These are phyloP conservation scores for Gyromitra esculenta DNA, from an alignment of 2,329 filamentous ascomycete genomes.

Conservation along the genomic window DNA sequence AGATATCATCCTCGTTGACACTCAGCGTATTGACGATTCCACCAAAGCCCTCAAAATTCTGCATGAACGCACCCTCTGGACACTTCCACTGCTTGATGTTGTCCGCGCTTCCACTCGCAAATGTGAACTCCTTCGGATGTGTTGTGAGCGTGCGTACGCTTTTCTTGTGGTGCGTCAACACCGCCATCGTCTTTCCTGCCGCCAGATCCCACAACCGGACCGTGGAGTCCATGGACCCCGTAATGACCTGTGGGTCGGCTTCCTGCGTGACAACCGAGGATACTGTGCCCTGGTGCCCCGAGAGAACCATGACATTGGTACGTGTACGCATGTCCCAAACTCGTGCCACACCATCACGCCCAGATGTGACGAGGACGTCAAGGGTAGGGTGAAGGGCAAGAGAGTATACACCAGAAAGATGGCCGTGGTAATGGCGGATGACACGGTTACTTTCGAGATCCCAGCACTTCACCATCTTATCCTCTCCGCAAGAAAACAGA, in stretches of 20 bases:
- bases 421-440: conserved; percentile 96
- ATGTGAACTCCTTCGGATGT: conserved; percentile 94
- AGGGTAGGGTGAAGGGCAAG: conserved; percentile 92
- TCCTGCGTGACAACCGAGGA: conserved; percentile 92
- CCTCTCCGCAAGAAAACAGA: conserved; percentile 95
- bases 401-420: conserved; percentile 94
- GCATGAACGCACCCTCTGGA: conserved; percentile 97
- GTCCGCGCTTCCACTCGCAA: conserved; percentile 88
- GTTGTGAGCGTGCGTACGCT: conserved; percentile 84
- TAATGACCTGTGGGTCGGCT: conserved; percentile 94
- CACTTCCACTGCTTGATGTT: conserved; percentile 99
- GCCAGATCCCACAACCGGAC: conserved; percentile 95
- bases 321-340: conserved; percentile 99
- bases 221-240: conserved; percentile 88
- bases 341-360: conserved; percentile 89
- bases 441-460: conserved; percentile 99
- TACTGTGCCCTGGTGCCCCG: conserved; percentile 90
- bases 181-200: conserved; percentile 94
- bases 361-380: conserved; percentile 93
- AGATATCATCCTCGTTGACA: conserved; percentile 92
- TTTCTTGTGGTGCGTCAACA: conserved; percentile 98
- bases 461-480: conserved; percentile 99
- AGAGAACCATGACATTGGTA: conserved; percentile 92
- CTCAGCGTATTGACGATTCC: conserved; percentile 93
- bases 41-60: conserved; percentile 97